Evolutionary conservation across 768 basidiomycete species (phyloP), one percentile per base, ranked within the genome.

Genomic region (Cyathus striatus): DNA sequence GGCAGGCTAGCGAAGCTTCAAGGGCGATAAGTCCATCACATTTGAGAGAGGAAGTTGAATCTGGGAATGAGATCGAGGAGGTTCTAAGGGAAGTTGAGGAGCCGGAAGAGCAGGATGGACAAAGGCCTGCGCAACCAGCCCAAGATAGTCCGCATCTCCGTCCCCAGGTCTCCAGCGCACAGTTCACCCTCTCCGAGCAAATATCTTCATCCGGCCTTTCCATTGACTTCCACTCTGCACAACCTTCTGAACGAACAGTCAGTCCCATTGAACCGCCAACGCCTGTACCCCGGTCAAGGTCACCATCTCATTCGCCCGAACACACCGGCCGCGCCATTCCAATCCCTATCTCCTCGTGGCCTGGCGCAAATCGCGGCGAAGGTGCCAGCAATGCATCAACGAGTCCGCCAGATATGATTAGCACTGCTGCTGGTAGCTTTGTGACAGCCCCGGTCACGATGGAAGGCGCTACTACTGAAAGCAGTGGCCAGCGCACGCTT

Each of bases 371-470:
- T n/a, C 9, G 41, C 44, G 14, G 17, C 18, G 17, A 18, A 20
- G 17, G 27, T 23, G 40, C 30, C 1, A 43, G 41, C 16, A n/a
- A 23, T 7, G 34, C 17, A 14, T 38, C 41, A 1, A 23, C 52
- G 44, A 66, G 57, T 48, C 76, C 75, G 51, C 75, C 65, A 27
- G 71, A 75, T 0, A 82, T 82, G 56, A 72, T 87, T 54, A 86
- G 84, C 58, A 83, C 82, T 0, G 84, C 85, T 10, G 71, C 77
- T 2, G 71, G 72, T 45, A 86, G 84, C 43, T 83, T 86, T 49
- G 72, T 86, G 17, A 85, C 85, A 4, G 75, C 76, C 14, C 72
- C 86, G 32, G 72, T 75, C 37, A 83, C 81, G 5, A 57, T 82
- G 9, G 70, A 71, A 13, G 75, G 77, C 18, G 68, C 72, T 48